These are phyloP conservation scores for Nemania bipapillata DNA, from an alignment of 2,329 filamentous ascomycete species.

Conservation along the genomic window DNA sequence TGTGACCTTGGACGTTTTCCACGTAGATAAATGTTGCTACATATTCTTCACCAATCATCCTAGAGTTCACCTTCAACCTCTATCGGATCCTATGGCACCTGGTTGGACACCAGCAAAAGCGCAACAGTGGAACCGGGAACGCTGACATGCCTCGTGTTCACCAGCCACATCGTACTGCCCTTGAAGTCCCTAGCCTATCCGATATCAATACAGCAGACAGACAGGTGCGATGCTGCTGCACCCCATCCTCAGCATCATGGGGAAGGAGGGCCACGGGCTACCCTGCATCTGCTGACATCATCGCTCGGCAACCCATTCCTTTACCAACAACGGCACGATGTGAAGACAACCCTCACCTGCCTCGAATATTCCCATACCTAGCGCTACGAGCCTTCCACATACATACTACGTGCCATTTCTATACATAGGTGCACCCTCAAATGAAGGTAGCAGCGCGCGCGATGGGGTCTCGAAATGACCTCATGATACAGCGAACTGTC, in stretches of 20 bases:
- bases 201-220: too few relatives aligned
- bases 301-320: neutral
- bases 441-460: neutral
- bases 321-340: neutral
- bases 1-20: neutral
- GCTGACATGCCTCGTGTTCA: neutral
- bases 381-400: neutral
- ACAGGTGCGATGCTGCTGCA: too few relatives aligned
- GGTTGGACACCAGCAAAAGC: conserved; percentile 17
- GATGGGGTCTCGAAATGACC: neutral
- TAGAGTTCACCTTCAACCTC: neutral
- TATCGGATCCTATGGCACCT: neutral
- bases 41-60: neutral
- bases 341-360: too few relatives aligned
- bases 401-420: neutral
- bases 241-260: neutral
- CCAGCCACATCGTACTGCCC: conserved; percentile 7
- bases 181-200: too few relatives aligned
- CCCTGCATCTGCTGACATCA: conserved; percentile 33
- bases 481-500: neutral
- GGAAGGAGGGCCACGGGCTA: neutral
- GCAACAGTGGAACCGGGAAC: conserved; percentile 1
- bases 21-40: too few relatives aligned
- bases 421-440: neutral
- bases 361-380: too few relatives aligned